These are phyloP conservation scores for Metrosideros polymorpha DNA, from an alignment of 441 rosid genomes.

Conservation along the genomic window DNA sequence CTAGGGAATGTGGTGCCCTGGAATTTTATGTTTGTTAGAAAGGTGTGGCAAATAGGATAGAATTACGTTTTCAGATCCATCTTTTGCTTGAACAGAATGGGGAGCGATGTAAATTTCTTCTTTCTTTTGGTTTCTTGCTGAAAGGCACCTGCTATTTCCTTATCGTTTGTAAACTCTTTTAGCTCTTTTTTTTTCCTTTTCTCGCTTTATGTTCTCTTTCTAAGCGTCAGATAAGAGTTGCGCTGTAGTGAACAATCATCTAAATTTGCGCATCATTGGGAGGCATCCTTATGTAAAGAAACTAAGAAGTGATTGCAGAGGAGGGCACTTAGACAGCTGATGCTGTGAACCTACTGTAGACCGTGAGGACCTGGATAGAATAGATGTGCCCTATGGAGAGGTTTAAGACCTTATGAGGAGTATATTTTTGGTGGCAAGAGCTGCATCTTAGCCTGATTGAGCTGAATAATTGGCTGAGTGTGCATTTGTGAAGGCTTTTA, in stretches of 20 bases:
- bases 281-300: background rate
- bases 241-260: background rate
- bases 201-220: background rate
- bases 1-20: background rate
- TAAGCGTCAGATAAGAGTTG: background rate
- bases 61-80: background rate
- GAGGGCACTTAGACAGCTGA: background rate
- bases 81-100: background rate
- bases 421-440: background rate
- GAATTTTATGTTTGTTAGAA: background rate
- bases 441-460: background rate
- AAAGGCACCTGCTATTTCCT: background rate
- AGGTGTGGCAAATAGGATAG: background rate
- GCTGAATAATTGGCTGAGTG: background rate
- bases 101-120: background rate
- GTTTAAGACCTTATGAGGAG: background rate
- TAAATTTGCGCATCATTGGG: background rate
- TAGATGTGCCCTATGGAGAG: background rate
- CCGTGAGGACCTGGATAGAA: background rate
- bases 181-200: background rate
- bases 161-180: background rate
- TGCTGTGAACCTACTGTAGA: background rate
- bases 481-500: background rate
- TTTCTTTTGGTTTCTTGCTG: background rate
- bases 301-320: background rate